Base-by-base conservation (phyloP, 129 eudicot genomes). In the Artemisia argyi region DNA sequence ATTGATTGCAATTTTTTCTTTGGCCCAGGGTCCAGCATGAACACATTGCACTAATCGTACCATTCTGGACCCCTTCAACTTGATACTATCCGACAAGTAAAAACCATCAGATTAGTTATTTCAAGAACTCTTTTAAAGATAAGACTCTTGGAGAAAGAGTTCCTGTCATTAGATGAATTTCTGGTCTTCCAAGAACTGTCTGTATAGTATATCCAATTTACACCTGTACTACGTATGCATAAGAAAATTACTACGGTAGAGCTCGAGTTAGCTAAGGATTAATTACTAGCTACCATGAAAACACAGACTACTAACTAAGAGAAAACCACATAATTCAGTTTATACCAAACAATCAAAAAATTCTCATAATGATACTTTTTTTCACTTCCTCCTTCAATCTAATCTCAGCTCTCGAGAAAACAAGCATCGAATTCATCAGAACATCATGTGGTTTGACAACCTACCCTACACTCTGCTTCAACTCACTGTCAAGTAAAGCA, bases 391-490 rank as follows among this genome's bases (percentile, higher is more conserved):
- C 20, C 66, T 24, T 73, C 54, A 48, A n/a, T 71, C 39, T 69
- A 14, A 75, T 62, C 56, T 28, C 75, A 0, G 80, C 73, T 49
- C 22, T 74, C 19, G 42, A 68, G 46, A 64, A 71, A 26, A 65
- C 75, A 51, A 71, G 51, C 50, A 22, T 66, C 1, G 76, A 80
- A n/a, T 84, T 81, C 73, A 77, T 81, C 2, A 81, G 65, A 84
- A 26, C 78, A 48, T 84, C 88, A 10, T 84, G 88, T 74, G 68
- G 67, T 51, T 28, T 78, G 30, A 84, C 89, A 59, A 71, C 57
- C 14, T 85, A 85, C 74, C 86, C 86, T 20, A 66, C 55, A 9
- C 80, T 85, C 2, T 85, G 89, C 51, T 78, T 66, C 74, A 82
- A 73, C 77, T 78, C 89, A 24, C 82, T 81, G 0, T 78, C 86